Percentiles rank a stretch among this genome's conserved stretches.
phyloP scores from a whole-genome alignment of 495 filamentous ascomycete species.

The Neurospora sp. region DNA sequence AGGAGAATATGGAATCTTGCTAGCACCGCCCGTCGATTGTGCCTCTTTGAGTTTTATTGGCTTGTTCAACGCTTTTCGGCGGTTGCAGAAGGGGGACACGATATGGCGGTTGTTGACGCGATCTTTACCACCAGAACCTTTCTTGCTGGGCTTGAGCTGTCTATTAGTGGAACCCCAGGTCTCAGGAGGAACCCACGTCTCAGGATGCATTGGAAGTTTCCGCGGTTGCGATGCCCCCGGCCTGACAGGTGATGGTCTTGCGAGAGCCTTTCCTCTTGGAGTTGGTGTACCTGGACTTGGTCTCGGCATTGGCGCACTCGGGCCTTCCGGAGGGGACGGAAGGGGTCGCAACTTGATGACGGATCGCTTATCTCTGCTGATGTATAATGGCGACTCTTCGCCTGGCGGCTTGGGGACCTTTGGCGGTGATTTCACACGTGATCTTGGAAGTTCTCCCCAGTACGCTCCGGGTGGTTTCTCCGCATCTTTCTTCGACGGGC shows the following conservation, averaged over 20 bases:
- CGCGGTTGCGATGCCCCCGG: not conserved
- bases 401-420: not conserved
- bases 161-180: not conserved
- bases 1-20: no score
- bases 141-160: not conserved
- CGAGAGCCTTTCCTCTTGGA: not conserved
- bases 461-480: constrained; percentile 4
- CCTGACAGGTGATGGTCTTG: not conserved
- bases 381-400: not conserved
- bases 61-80: constrained; percentile 19
- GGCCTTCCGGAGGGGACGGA: not conserved
- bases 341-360: constrained; percentile 5
- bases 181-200: not conserved
- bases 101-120: not conserved
- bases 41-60: constrained; percentile 31
- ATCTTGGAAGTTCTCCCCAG: constrained; percentile 5
- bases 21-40: not conserved
- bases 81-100: constrained; percentile 26
- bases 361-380: not conserved
- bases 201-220: not conserved
- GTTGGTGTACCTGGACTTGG: not conserved
- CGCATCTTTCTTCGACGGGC: constrained; percentile 3
- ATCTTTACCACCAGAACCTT: not conserved
- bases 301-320: constrained; percentile 1
- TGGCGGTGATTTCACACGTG: constrained; percentile 1